Base-by-base conservation (phyloP, 495 filamentous ascomycete genomes). In the Xylaria sp. region DNA sequence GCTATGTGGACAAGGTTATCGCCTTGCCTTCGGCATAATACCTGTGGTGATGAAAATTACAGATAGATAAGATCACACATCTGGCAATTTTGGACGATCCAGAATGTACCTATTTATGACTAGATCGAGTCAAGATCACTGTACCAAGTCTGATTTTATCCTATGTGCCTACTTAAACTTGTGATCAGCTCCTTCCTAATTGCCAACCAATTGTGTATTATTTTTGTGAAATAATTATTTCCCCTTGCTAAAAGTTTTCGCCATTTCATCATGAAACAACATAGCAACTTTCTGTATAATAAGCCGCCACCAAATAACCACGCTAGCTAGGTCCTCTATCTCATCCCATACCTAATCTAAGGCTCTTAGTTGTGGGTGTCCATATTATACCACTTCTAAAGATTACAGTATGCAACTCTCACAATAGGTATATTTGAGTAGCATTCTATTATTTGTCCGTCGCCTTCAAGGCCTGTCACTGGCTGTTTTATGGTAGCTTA, bases 1-100 rank as follows among this genome's bases (percentile, higher is more conserved):
- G 48, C 72, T 61, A 61, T 68, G 52, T 72, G 53, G 70, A 66
- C 63, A 71, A 66, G 73, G 76, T 71, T 74, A 75, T 77, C n/a
- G 68, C 75, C 71, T 74, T 59, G 67, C 71, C 73, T 74, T 71
- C 61, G 73, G 70, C 73, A 73, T 77, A 78, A 78, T 78, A 69
- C 44, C 44, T 70, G 70, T 75, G 52, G 71, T 71, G 72, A 72
- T 71, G 71, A 64, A 76, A 66, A 52, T 71, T 70, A 48, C 69
- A 71, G 71, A 76, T 74, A 78, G 71, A 74, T 76, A 75, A 58
- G 70, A 69, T 67, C 71, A 35, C 69, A 75, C 71, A 73, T 76
- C 61, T 73, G 76, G 64, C 71, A 74, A 75, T 78, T 78, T 78
- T 78, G 76, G 74, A 69, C 67, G 74, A 72, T 72, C 57, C 59